Evolutionary conservation across 352 stramenopile genomes (phyloP), one percentile per base, ranked within the genome.

Genomic region (Blastocystis sp.): DNA sequence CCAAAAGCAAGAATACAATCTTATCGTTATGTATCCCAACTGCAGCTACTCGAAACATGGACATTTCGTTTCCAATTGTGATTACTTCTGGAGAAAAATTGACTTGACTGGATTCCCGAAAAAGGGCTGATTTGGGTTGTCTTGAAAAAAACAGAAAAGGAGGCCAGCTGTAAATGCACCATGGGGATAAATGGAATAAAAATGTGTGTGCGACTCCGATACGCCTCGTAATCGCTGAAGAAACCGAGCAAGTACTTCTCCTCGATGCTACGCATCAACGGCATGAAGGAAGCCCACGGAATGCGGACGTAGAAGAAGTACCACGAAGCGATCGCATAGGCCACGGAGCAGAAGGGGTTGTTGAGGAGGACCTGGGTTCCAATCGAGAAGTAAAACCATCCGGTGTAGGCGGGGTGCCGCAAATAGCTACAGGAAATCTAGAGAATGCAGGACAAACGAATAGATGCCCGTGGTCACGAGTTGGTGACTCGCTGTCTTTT

Each of bases 231-330:
- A 4, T 81, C 45, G 10, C 21, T 21, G 57, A 81, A 81, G 48
- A 81, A 81, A 42, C 28, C 21, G 24, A 81, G 71, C 9, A 81
- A 42, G 1, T 42, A 11, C 19, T 54, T 24, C 45, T 81, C 71
- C 43, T 81, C 71, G 28, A 34, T 34, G 28, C 28, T 34, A 34
- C 28, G 28, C 28, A 34, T 34, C 28, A 34, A 34, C 28, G 28
- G 28, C 28, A 34, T 34, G 28, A 34, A 34, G 28, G 28, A 64
- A 64, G n/a, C 21, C 11, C 71, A 95, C 92, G 93, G 93, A 66
- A 95, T 95, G 68, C 93, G 93, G 87, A 95, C 93, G 79, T 92
- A 92, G 87, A 95, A 95, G 87, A 95, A 95, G 65, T 91, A 91
- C 93, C 93, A 95, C 17, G 93, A 93, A 21, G 94, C 93, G 66